phyloP scores from a whole-genome alignment of 306 rosid genomes.

The Morella rubra region DNA sequence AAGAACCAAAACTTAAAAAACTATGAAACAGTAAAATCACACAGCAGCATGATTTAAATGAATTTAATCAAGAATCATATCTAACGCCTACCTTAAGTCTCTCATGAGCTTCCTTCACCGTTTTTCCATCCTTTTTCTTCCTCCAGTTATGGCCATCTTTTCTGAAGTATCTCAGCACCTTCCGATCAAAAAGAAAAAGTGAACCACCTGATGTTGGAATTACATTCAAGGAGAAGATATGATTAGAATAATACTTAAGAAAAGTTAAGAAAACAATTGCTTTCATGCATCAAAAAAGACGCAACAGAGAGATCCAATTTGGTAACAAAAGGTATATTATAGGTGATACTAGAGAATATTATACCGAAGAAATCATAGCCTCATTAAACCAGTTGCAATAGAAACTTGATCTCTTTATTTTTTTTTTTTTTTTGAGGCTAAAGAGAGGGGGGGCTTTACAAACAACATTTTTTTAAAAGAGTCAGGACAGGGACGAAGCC shows the following conservation, averaged over 20 bases:
- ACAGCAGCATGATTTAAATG: neutral
- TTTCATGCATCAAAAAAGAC: too few species aligned
- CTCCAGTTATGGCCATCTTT: constrained; percentile 96
- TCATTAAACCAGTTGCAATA: neutral
- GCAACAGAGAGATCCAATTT: too few species aligned
- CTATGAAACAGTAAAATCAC: constrained; percentile 9
- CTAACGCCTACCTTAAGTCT: constrained; percentile 68
- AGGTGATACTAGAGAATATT: neutral
- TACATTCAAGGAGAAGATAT: constrained; percentile 30
- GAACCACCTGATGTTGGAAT: constrained; percentile 71
- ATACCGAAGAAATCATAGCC: neutral
- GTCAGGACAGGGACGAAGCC: too few species aligned
- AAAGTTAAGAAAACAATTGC: neutral
- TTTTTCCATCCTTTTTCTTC: constrained; percentile 93
- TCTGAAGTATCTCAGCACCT: constrained; percentile 84
- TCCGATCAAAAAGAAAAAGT: constrained; percentile 85
- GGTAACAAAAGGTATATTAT: neutral
- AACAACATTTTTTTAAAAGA: neutral
- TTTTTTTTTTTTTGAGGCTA: neutral
- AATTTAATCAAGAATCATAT: neutral
- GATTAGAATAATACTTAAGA: neutral
- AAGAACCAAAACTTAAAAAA: constrained; percentile 1
- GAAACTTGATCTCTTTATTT: neutral
- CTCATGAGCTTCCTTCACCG: constrained; percentile 92
- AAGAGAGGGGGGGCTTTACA: neutral